Evolutionary conservation across 805 yeast species (phyloP).

Genomic region (Saccharomyces cerevisiae): DNA sequence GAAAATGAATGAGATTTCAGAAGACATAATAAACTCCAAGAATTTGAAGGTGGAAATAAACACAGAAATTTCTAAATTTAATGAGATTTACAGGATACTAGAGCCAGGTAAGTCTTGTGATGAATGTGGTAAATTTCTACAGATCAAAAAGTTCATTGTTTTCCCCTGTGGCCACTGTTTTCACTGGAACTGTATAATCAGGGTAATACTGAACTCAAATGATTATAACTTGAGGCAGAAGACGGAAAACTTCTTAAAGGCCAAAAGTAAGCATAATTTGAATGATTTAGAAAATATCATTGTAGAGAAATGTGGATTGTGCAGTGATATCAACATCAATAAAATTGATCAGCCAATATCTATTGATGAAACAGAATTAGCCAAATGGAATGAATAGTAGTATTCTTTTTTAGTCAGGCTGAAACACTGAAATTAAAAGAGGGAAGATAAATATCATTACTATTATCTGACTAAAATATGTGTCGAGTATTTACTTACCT

Average conservation of each 20-base stretch:
- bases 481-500: not conserved
- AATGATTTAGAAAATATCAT: conserved; percentile 52
- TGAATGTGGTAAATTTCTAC: conserved; percentile 58
- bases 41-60: conserved; percentile 52
- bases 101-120: conserved; percentile 82
- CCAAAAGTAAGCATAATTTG: conserved; percentile 22
- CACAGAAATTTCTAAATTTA: conserved; percentile 45
- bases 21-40: conserved; percentile 71
- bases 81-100: conserved; percentile 52
- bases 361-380: conserved; percentile 32
- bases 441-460: not conserved
- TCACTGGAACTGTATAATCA: conserved; percentile 81
- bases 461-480: not conserved
- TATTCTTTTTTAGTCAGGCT: not conserved
- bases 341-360: conserved; percentile 57
- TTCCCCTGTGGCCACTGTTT: conserved; percentile 89
- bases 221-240: conserved; percentile 60
- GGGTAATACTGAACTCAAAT: conserved; percentile 48
- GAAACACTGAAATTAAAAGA: not conserved
- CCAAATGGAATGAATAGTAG: conserved; percentile 40
- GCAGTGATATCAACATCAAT: conserved; percentile 66
- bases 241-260: conserved; percentile 38
- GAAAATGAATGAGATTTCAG: conserved; percentile 54
- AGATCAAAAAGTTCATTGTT: conserved; percentile 63
- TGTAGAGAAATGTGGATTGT: conserved; percentile 60